Evolutionary conservation across 176 grass and related monocot genomes (phyloP), one percentile per base, ranked within the genome.

Genomic region (Carex myosuroides): DNA sequence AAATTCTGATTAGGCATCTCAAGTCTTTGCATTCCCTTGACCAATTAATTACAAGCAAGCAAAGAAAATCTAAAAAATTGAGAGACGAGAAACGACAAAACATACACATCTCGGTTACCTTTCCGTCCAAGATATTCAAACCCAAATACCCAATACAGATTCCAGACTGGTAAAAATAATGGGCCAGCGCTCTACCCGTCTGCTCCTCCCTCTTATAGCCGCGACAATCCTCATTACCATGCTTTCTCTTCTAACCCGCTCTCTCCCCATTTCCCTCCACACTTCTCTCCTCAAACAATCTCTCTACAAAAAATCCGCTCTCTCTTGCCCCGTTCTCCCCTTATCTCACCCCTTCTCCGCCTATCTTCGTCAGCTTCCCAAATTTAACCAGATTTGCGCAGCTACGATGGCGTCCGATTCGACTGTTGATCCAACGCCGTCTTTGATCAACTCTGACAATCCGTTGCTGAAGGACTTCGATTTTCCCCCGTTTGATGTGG

Each of bases 401-500:
- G 87, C 86, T n/a, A 48, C 60, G 82, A 59, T 69, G 66, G 62
- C 69, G 18, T 24, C 58, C 32, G 29, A 41, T 65, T 85, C 80
- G 53, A 33, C 70, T 22, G 85, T 69, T 13, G 70, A 67, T 56
- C 30, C 69, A 2, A 8, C 24, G 62, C 2, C 12, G 3, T 44
- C 77, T 0, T 32, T 13, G 24, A 30, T 77, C 26, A 65, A 79
- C 54, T 85, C 80, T 16, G 73, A 77, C 62, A 98, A 98, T 71
- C 95, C 88, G 0, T 87, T 94, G 63, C 68, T 91, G 48, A 77
- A 77, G 52, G 89, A 98, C 68, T 94, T 90, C 79, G 82, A 83
- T 8, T 94, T 94, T 86, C 95, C 95, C 4, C 91, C 92, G 8
- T 98, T 98, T 88, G 89, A 94, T 54, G 54, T 70, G 61, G 91